Evolutionary conservation across 352 stramenopile species (phyloP), one percentile per base, ranked within the genome.

Genomic region (Globisporangium okanoganense): DNA sequence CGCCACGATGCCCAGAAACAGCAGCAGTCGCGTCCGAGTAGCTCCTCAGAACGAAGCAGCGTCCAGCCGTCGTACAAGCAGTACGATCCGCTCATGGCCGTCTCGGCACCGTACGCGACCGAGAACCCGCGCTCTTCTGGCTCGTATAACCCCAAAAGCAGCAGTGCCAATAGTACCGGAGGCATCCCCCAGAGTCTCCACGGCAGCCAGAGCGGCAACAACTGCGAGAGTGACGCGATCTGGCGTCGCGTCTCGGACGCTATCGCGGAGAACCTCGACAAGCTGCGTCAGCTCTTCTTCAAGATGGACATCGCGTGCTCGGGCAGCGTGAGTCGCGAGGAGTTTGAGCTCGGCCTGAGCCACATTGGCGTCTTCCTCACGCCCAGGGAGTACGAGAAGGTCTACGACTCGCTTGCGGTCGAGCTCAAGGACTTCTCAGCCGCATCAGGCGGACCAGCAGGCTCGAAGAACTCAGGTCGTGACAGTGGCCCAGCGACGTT

Each of bases 251-350:
- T 92, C 43, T 62, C 71, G n/a, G 73, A 80, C 36, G 58, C 72
- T 1, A 73, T 90, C 10, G 61, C 66, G 6, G 66, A 82, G 51
- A 78, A 71, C 24, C 65, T 79, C 36, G 83, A 90, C 52, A 93
- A 93, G 25, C 72, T 91, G 24, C 70, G 71, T 27, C 79, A 88
- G 51, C 81, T 93, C 55, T 93, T 88, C 57, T 75, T 87, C 36
- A 89, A 88, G 35, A 90, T 93, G 76, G 83, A 93, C 54, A 80
- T 93, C 18, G 72, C 75, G 64, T 86, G 79, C 61, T 76, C 79
- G 0, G 83, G 76, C 0, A 79, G 72, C 47, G 68, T 93, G 35
- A 87, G 56, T 31, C 76, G 74, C 9, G 79, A 91, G 16, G 83
- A 93, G 44, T 83, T 91, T 54, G 77, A 88, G 62, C 66, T 90